These are phyloP conservation scores for Clitoria ternatea DNA, from an alignment of 306 rosid species.

Conservation along the genomic window DNA sequence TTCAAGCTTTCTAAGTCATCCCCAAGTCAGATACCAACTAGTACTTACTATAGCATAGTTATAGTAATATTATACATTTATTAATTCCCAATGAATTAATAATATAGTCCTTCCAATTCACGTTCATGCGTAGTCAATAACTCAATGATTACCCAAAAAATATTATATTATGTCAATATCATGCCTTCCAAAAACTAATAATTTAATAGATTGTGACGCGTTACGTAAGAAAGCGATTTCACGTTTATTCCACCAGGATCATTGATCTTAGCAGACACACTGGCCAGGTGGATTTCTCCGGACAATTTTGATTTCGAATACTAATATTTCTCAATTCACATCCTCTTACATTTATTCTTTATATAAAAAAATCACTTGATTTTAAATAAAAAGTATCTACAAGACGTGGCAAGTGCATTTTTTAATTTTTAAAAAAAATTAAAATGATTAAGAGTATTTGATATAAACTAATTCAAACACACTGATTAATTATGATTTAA, in stretches of 20 bases:
- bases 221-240: constrained; percentile 7
- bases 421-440: not conserved
- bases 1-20: not conserved
- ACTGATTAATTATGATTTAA: too few species aligned
- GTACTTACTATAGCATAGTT: too few species aligned
- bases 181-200: not conserved
- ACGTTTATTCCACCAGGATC: not conserved
- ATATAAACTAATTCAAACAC: not conserved
- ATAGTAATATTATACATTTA: not conserved
- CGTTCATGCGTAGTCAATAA: not conserved
- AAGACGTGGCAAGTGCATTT: not conserved
- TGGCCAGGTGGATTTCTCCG: not conserved
- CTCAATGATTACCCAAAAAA: constrained; percentile 3
- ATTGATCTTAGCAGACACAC: not conserved
- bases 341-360: not conserved
- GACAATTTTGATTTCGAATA: not conserved
- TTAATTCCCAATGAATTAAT: not conserved
- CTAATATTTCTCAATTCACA: not conserved
- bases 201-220: constrained; percentile 13
- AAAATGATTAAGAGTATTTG: too few species aligned
- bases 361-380: not conserved
- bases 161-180: not conserved
- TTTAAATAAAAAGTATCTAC: not conserved
- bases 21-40: not conserved
- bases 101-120: not conserved